Conservation (phyloP, 371 early-diverging fungal species). For the Vairimorpha ceranae region DNA sequence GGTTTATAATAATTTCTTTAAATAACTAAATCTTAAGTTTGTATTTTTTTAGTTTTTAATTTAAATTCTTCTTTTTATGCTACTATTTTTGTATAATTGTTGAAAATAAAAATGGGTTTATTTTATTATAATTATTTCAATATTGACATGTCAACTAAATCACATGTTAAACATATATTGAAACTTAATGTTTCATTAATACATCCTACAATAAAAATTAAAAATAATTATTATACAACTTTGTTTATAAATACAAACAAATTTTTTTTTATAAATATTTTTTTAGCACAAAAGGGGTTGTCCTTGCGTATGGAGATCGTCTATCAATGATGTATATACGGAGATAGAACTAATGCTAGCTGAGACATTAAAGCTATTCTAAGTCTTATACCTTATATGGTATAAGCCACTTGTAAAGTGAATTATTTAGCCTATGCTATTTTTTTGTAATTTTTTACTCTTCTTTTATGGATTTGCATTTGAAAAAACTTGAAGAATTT, state of each 20-base stretch:
- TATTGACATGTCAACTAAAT: too few relatives aligned
- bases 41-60: too few relatives aligned
- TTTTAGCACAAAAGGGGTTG: background rate
- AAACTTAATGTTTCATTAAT: too few relatives aligned
- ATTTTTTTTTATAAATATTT: slow-evolving; percentile 13
- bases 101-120: too few relatives aligned
- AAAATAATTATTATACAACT: too few relatives aligned
- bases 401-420: background rate
- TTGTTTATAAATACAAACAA: background rate
- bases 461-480: background rate
- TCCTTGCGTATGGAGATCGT: slow-evolving; percentile 11
- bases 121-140: too few relatives aligned
- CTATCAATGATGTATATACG: slow-evolving; percentile 16
- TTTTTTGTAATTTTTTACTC: slow-evolving; percentile 8
- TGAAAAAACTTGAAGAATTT: background rate
- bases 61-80: too few relatives aligned
- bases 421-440: slow-evolving; percentile 8
- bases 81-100: too few relatives aligned
- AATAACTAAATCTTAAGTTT: too few relatives aligned
- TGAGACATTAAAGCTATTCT: background rate
- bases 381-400: slow-evolving; percentile 10
- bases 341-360: slow-evolving; percentile 23
- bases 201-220: too few relatives aligned
- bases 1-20: too few relatives aligned
- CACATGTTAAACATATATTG: too few relatives aligned